These are phyloP conservation scores for Penstemon barbatus DNA, from an alignment of 257 asterid species.

Conservation along the genomic window DNA sequence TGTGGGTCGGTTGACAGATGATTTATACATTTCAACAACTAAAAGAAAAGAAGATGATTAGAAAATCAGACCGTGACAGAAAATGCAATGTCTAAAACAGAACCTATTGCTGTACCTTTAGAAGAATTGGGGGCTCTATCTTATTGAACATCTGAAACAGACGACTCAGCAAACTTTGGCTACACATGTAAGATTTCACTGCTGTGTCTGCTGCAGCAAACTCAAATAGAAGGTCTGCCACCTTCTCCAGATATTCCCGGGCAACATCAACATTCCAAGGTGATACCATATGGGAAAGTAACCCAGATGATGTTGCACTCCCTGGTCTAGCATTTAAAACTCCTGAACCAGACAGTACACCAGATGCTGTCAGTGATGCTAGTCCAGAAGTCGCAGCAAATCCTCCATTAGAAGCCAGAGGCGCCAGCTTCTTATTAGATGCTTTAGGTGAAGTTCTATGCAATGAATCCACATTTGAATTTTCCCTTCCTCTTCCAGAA, in stretches of 20 bases:
- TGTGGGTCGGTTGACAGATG: constrained; percentile 94
- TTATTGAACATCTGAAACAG: constrained; percentile 97
- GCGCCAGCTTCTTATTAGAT: constrained; percentile 66
- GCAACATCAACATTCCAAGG: constrained; percentile 98
- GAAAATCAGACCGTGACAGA: constrained; percentile 19
- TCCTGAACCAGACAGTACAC: constrained; percentile 96
- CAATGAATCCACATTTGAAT: constrained; percentile 59
- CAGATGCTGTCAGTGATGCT: constrained; percentile 85
- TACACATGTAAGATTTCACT: constrained; percentile 95
- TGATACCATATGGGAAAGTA: constrained; percentile 79
- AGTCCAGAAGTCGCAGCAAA: constrained; percentile 58
- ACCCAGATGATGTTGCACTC: constrained; percentile 93
- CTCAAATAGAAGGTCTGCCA: constrained; percentile 95
- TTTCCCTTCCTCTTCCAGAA: constrained; percentile 85
- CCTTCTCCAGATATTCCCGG: constrained; percentile 90
- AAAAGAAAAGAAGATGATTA: constrained; percentile 27
- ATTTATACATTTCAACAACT: constrained; percentile 93
- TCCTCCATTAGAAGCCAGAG: constrained; percentile 54
- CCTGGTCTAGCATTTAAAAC: constrained; percentile 96
- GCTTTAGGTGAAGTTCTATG: constrained; percentile 73
- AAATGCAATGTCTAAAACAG: constrained; percentile 6
- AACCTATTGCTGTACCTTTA: constrained; percentile 57
- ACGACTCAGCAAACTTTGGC: constrained; percentile 96
- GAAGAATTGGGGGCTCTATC: constrained; percentile 92
- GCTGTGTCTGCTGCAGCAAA: constrained; percentile 90